Conservation (phyloP, 1,139 yeast species). For the Candida sp. region DNA sequence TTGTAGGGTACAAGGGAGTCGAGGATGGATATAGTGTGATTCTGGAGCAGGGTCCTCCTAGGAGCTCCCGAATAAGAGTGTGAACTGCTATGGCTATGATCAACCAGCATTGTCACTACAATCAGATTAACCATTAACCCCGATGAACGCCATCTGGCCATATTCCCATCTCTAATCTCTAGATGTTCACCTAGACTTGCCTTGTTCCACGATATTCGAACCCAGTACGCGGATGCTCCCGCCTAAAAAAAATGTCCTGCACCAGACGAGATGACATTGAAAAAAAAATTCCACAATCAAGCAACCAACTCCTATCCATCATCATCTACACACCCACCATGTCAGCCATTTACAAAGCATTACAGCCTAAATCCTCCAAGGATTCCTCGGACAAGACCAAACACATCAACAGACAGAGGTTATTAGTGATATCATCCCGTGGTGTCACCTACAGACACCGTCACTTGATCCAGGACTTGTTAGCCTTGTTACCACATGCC, state of each 20-base stretch:
- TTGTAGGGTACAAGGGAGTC: not conserved
- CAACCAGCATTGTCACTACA: too few relatives aligned
- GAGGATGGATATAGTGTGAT: too few relatives aligned
- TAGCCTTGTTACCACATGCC: constrained; percentile 87
- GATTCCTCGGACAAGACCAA: constrained; percentile 52
- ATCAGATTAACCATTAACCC: too few relatives aligned
- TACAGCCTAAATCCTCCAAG: constrained; percentile 54
- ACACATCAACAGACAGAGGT: constrained; percentile 78
- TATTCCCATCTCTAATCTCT: too few relatives aligned
- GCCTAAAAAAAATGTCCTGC: not conserved
- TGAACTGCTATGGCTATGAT: too few relatives aligned
- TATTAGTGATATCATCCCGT: constrained; percentile 88
- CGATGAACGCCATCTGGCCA: too few relatives aligned
- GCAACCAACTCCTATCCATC: not conserved
- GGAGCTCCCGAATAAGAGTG: too few relatives aligned
- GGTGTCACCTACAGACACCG: constrained; percentile 97
- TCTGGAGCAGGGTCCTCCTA: too few relatives aligned
- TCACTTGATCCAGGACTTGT: constrained; percentile 85
- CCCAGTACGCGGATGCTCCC: not conserved
- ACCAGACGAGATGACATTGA: constrained; percentile 7
- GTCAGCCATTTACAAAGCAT: constrained; percentile 74
- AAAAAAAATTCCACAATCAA: constrained; percentile 1
- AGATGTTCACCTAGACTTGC: too few relatives aligned
- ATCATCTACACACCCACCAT: constrained; percentile 24
- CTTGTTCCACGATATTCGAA: not conserved